Conservation (phyloP, 441 rosid genomes). For the Adansonia rubrostipa region DNA sequence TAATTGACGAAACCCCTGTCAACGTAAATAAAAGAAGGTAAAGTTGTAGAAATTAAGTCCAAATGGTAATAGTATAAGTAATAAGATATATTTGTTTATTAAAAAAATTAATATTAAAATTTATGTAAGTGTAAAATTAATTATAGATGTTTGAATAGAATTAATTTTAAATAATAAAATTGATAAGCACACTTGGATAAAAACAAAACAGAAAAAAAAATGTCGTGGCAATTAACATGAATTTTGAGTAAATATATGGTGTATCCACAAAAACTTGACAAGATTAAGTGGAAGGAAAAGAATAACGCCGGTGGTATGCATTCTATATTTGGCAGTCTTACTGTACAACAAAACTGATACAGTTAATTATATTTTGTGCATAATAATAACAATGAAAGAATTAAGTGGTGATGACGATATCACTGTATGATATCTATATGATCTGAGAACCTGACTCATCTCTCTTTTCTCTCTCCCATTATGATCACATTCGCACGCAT, state of each 20-base stretch:
- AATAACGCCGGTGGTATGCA: background rate
- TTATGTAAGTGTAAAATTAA: too few species aligned
- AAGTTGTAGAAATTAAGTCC: background rate
- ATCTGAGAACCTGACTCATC: constrained; percentile 33
- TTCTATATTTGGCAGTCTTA: background rate
- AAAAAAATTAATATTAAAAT: too few species aligned
- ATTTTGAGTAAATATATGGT: too few species aligned
- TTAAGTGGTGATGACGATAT: constrained; percentile 20
- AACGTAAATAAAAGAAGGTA: too few species aligned
- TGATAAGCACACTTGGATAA: too few species aligned
- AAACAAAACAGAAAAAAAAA: too few species aligned
- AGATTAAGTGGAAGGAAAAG: background rate
- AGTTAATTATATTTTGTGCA: background rate
- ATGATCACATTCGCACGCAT: constrained; percentile 68
- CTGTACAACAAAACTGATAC: background rate
- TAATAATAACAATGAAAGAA: background rate
- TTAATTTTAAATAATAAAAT: too few species aligned
- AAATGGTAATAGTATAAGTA: too few species aligned
- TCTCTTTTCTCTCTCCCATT: constrained; percentile 28
- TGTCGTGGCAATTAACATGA: too few species aligned
- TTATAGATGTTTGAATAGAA: too few species aligned
- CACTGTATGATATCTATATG: constrained; percentile 24
- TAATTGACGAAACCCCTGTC: too few species aligned
- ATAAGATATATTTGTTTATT: too few species aligned
- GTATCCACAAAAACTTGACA: background rate